Evolutionary conservation across 2,329 filamentous ascomycete genomes (phyloP).

Genomic region (Parafenestella ontariensis): DNA sequence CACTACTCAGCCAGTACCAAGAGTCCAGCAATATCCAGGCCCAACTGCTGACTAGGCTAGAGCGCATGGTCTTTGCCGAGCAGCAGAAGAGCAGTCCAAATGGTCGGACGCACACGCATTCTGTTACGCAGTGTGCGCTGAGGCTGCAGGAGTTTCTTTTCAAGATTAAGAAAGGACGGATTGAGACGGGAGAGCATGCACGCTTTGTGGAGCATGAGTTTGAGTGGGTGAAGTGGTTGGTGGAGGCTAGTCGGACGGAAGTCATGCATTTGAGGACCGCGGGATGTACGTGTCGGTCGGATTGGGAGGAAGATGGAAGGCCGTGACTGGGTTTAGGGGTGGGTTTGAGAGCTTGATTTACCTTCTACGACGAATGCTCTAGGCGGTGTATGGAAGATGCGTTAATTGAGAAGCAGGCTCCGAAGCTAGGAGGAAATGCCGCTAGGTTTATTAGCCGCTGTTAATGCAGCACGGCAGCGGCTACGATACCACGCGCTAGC

Average conservation of each 20-base stretch:
- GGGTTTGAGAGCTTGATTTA: neutral
- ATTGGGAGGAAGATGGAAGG: slow-evolving; percentile 29
- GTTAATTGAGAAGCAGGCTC: too few relatives aligned
- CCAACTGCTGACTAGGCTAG: slow-evolving; percentile 22
- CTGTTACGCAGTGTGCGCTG: slow-evolving; percentile 14
- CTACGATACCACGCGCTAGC: too few relatives aligned
- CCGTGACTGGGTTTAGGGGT: too few relatives aligned
- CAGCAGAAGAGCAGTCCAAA: slow-evolving; percentile 1
- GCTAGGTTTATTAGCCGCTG: too few relatives aligned
- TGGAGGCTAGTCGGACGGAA: slow-evolving; percentile 26
- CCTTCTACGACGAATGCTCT: neutral
- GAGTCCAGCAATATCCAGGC: slow-evolving; percentile 28
- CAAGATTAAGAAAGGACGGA: slow-evolving; percentile 18
- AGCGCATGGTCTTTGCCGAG: slow-evolving; percentile 28
- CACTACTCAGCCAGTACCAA: slow-evolving; percentile 21
- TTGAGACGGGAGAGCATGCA: slow-evolving; percentile 31
- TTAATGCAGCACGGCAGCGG: too few relatives aligned
- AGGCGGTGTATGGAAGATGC: too few relatives aligned
- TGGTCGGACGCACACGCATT: neutral
- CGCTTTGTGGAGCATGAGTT: slow-evolving; percentile 34
- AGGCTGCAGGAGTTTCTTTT: slow-evolving; percentile 28
- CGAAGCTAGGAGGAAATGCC: too few relatives aligned
- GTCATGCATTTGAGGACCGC: slow-evolving; percentile 39
- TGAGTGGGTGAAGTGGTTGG: slow-evolving; percentile 41
- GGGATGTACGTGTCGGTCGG: slow-evolving; percentile 33